Conservation (phyloP, 148 eudicot genomes). For the Hydrangea macrophylla region DNA sequence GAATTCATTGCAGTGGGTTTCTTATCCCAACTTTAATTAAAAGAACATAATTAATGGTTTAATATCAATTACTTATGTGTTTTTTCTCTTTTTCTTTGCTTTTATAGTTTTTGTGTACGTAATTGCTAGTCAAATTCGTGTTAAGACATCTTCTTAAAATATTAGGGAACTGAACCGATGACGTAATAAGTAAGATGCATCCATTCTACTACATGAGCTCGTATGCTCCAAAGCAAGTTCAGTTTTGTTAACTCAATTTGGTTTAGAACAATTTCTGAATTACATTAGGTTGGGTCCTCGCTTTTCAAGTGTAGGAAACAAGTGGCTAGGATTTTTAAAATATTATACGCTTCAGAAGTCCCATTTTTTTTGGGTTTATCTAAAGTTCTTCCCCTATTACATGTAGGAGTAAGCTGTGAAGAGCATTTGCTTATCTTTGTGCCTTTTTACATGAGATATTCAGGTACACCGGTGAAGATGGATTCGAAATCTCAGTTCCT, state of each 20-base stretch:
- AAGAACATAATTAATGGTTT: too few relatives aligned
- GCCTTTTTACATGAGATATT: constrained; percentile 13
- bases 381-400: neutral
- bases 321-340: neutral
- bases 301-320: neutral
- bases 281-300: neutral
- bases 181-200: too few relatives aligned
- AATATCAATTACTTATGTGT: too few relatives aligned
- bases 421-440: neutral
- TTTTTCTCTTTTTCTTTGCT: too few relatives aligned
- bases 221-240: neutral
- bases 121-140: neutral
- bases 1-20: too few relatives aligned
- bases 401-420: neutral
- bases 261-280: neutral
- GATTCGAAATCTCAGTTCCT: constrained; percentile 94
- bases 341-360: neutral
- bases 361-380: neutral
- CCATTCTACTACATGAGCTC: neutral
- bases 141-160: neutral
- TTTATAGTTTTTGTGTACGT: too few relatives aligned
- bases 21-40: too few relatives aligned
- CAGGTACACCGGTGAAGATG: constrained; percentile 99
- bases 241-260: neutral
- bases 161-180: neutral